Base-by-base conservation (phyloP, 73 alveolate genomes). In the Uronychia binucleata region DNA sequence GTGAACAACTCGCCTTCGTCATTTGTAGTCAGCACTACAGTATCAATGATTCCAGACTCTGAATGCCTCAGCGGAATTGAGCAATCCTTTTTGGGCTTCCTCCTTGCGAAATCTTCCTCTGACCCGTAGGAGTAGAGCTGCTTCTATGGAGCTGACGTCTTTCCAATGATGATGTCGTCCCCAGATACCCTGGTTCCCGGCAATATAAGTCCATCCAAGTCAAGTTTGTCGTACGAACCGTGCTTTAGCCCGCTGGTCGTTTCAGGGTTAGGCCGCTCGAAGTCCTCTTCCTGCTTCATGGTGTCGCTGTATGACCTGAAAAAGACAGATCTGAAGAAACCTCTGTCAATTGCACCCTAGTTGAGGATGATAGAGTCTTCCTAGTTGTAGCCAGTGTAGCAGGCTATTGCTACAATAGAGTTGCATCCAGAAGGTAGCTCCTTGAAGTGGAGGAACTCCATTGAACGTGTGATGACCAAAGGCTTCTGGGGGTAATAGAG, bases 331-430 rank as follows among this genome's bases (percentile, higher is more conserved):
- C 99, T 87, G 80, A 98, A 98, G 85, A 97, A 86, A 32, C 99
- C 99, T 89, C 99, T 95, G 77, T 98, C 99, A 59, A 97, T 96
- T 0, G 99, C 93, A 79, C 96, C 86, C 93, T 96, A 93, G 94
- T 97, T 97, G 97, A 98, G 93, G 83, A 98, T 98, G 59, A 98
- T 92, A 31, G 98, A 96, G 90, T 98, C 99, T 93, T 98, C 99
- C 88, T 98, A 97, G 81, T 98, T 98, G 93, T 98, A 98, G 33
- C 99, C 99, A 26, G 99, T 98, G 94, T 98, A 98, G 93, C 99
- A 98, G 91, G 99, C 99, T 76, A 98, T 98, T 28, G 99, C 99
- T 19, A 98, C 99, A 60, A 97, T 95, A 27, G 99, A 98, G 92
- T 97, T 97, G 78, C 92, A 90, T 34, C 99, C 99, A 0, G 99